These are phyloP conservation scores for Xylaria sp. DNA, from an alignment of 2,329 filamentous ascomycete species.

Conservation along the genomic window DNA sequence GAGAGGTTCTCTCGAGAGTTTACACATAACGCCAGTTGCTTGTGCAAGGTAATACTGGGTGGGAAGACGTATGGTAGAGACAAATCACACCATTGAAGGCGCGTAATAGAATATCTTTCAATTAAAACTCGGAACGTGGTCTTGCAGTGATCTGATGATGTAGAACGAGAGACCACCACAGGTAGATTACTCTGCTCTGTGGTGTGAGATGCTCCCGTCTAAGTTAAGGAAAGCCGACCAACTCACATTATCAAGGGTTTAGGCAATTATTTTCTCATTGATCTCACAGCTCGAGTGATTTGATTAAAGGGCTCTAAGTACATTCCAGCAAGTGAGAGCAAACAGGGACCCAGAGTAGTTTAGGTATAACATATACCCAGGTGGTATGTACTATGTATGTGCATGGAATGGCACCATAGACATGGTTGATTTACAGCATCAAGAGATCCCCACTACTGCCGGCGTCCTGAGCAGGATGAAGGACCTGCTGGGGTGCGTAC, in stretches of 20 bases:
- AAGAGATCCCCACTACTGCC: slow-evolving; percentile 67
- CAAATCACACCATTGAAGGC: slow-evolving; percentile 8
- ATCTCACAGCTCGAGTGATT: background rate
- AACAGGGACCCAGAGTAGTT: background rate
- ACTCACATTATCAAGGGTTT: too few species aligned
- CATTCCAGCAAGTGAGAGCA: background rate
- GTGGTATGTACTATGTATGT: too few species aligned
- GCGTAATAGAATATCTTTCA: background rate
- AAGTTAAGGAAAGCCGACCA: background rate
- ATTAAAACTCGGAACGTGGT: background rate
- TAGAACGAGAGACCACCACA: too few species aligned
- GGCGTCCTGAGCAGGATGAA: slow-evolving; percentile 61
- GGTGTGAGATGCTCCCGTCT: too few species aligned
- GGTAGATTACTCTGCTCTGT: too few species aligned
- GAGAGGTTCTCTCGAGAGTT: slow-evolving; percentile 8
- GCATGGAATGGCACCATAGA: too few species aligned
- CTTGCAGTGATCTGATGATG: too few species aligned
- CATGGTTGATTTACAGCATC: slow-evolving; percentile 45
- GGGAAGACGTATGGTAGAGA: slow-evolving; percentile 16
- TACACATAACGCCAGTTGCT: slow-evolving; percentile 18
- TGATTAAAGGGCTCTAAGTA: background rate
- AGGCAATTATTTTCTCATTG: background rate
- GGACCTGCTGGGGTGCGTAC: slow-evolving; percentile 69
- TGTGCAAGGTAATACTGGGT: slow-evolving; percentile 15
- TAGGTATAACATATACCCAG: background rate